Percentiles rank a stretch among this genome's conserved stretches.
These are phyloP conservation scores for Nasturtium officinale DNA, from an alignment of 345 rosid genomes.

Conservation along the genomic window DNA sequence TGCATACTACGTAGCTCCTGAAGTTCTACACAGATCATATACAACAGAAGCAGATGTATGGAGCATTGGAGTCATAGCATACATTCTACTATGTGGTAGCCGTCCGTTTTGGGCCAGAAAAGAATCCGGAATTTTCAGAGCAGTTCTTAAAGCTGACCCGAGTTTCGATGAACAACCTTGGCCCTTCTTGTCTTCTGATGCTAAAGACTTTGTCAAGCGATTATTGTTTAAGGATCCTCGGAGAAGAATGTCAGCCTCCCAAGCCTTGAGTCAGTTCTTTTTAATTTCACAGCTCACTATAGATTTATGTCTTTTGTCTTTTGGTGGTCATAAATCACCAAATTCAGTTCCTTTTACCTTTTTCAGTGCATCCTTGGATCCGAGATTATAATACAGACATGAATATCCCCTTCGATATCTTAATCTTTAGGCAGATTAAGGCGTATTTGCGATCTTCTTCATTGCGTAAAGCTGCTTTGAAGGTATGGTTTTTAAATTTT, in stretches of 20 bases:
- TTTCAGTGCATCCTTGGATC: conserved; percentile 94
- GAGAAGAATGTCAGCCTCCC: conserved; percentile 88
- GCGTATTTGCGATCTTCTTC: conserved; percentile 76
- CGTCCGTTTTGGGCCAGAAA: conserved; percentile 98
- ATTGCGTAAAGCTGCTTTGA: conserved; percentile 84
- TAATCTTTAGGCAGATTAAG: conserved; percentile 69
- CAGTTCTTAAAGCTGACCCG: conserved; percentile 89
- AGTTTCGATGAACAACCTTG: conserved; percentile 81
- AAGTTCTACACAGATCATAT: conserved; percentile 90
- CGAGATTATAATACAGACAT: conserved; percentile 45
- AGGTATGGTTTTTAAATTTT: conserved; percentile 50
- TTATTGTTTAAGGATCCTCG: conserved; percentile 82
- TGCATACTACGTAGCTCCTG: conserved; percentile 94
- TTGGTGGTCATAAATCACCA: conserved; percentile 29
- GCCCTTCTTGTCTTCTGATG: conserved; percentile 80
- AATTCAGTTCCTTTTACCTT: conserved; percentile 6
- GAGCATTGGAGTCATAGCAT: conserved; percentile 93
- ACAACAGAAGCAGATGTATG: conserved; percentile 93
- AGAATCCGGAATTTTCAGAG: conserved; percentile 84
- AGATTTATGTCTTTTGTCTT: conserved; percentile 21
- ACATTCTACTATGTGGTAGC: conserved; percentile 83
- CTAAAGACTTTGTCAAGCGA: conserved; percentile 83
- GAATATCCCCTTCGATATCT: conserved; percentile 71
- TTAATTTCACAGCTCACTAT: conserved; percentile 30
- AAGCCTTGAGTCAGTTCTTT: conserved; percentile 76